phyloP scores from a whole-genome alignment of 768 basidiomycete genomes.

The Lactifluus pinguis region DNA sequence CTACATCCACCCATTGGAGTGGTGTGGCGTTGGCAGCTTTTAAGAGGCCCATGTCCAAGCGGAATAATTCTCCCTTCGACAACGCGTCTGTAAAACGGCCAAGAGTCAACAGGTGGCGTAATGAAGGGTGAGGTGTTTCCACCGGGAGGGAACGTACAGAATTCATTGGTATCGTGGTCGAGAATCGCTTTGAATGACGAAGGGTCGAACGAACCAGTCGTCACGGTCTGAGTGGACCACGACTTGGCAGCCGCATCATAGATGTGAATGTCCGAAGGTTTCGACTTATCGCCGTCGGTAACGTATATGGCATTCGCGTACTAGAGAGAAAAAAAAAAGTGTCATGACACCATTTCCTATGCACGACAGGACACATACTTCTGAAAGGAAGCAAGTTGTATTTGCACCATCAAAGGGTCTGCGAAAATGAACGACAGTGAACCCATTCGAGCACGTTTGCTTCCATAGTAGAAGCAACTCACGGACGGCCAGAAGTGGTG shows the following conservation, averaged over 20 bases:
- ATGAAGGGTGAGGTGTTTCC: not conserved
- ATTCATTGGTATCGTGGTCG: conserved; percentile 91
- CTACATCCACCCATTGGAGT: conserved; percentile 56
- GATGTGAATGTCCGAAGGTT: conserved; percentile 65
- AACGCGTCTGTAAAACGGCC: conserved; percentile 47
- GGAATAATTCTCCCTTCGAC: conserved; percentile 54
- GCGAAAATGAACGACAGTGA: not conserved
- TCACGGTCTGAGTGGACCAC: conserved; percentile 70
- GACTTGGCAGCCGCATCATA: conserved; percentile 63
- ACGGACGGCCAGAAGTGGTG: conserved; percentile 72
- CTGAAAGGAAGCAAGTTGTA: conserved; percentile 65
- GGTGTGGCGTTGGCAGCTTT: conserved; percentile 50
- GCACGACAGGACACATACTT: conserved; percentile 30
- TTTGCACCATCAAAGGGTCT: conserved; percentile 59
- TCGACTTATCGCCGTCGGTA: conserved; percentile 63
- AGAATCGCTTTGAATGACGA: conserved; percentile 62
- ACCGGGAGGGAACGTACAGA: conserved; percentile 44
- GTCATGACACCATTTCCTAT: not conserved
- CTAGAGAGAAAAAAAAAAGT: conserved; percentile 28
- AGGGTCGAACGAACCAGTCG: conserved; percentile 49
- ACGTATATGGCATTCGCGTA: conserved; percentile 84
- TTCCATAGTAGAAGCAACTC: conserved; percentile 24
- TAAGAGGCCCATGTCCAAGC: conserved; percentile 59
- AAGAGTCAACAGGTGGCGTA: not conserved
- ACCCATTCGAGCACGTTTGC: not conserved